Conservation (phyloP, 208 protist species). For the Phytomonas francai region DNA sequence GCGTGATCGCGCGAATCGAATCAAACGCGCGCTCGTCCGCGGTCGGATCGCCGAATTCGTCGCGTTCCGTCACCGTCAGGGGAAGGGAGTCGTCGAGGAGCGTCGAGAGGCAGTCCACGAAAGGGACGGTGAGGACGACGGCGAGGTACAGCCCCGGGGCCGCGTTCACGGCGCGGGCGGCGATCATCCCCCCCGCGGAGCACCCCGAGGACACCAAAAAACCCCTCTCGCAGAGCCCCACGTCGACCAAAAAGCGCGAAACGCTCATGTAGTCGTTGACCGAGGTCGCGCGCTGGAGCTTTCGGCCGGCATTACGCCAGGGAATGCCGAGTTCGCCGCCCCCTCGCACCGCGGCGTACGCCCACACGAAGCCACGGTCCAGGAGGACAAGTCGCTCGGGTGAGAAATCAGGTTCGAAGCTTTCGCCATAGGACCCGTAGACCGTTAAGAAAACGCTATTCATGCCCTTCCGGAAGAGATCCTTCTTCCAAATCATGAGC, state of each 20-base stretch:
- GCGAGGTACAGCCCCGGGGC: slow-evolving; percentile 45
- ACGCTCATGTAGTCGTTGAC: slow-evolving; percentile 82
- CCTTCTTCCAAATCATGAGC: slow-evolving; percentile 26
- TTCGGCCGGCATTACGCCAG: slow-evolving; percentile 55
- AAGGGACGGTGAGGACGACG: slow-evolving; percentile 64
- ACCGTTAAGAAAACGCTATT: slow-evolving; percentile 52
- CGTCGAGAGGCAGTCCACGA: slow-evolving; percentile 87
- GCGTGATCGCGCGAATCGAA: slow-evolving; percentile 56
- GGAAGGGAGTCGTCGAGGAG: slow-evolving; percentile 65
- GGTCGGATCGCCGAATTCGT: slow-evolving; percentile 88
- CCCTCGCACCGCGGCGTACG: slow-evolving; percentile 68
- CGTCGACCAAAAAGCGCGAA: slow-evolving; percentile 43
- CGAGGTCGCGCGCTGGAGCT: slow-evolving; percentile 51
- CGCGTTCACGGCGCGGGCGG: slow-evolving; percentile 54
- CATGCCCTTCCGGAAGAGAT: slow-evolving; percentile 8
- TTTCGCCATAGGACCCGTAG: slow-evolving; percentile 75
- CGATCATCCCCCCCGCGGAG: slow-evolving; percentile 81
- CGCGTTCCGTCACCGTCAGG: slow-evolving; percentile 70
- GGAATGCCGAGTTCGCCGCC: slow-evolving; percentile 79
- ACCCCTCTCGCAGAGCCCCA: slow-evolving; percentile 22
- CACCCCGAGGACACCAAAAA: slow-evolving; percentile 44
- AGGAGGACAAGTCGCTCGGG: slow-evolving; percentile 47
- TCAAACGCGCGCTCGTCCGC: slow-evolving; percentile 46
- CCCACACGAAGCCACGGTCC: slow-evolving; percentile 76
- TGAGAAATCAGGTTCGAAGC: slow-evolving; percentile 47